A percentile compares a stretch with the other conserved stretches of the same genome.
Conservation (phyloP, 2,329 filamentous ascomycete species). For the Monilinia fructigena region DNA sequence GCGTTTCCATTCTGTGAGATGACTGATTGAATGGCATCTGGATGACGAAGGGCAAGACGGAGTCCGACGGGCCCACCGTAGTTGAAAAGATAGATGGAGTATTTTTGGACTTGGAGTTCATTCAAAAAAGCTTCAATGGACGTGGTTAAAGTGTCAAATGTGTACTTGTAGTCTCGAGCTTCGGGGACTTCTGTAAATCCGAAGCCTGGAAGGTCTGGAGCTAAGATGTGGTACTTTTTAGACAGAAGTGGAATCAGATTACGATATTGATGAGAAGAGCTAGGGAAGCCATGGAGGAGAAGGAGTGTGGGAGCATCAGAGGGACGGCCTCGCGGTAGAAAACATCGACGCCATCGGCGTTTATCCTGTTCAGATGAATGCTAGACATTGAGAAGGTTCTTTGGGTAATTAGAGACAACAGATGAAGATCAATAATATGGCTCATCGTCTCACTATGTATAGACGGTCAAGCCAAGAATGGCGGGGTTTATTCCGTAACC, state of each 20-base stretch:
- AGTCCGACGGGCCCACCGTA: constrained; percentile 59
- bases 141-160: constrained; percentile 51
- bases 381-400: neutral
- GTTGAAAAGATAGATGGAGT: constrained; percentile 61
- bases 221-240: constrained; percentile 47
- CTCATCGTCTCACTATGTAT: constrained; percentile 12
- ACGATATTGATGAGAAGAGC: constrained; percentile 47
- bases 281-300: constrained; percentile 49
- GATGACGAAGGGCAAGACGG: constrained; percentile 51
- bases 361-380: constrained; percentile 23
- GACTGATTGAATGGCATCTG: constrained; percentile 51
- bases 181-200: constrained; percentile 54
- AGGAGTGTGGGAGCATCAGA: constrained; percentile 42
- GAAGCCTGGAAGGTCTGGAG: constrained; percentile 60
- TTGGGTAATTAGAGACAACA: neutral
- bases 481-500: neutral
- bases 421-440: constrained; percentile 9
- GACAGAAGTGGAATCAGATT: constrained; percentile 47
- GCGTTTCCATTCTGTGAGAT: constrained; percentile 62
- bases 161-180: constrained; percentile 53
- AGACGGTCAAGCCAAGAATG: neutral
- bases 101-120: constrained; percentile 47
- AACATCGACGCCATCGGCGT: constrained; percentile 42
- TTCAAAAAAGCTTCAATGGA: constrained; percentile 52
- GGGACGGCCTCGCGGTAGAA: constrained; percentile 45